Evolutionary conservation across 768 basidiomycete genomes (phyloP), one percentile per base, ranked within the genome.

Genomic region (Tricholoma furcatifolium): DNA sequence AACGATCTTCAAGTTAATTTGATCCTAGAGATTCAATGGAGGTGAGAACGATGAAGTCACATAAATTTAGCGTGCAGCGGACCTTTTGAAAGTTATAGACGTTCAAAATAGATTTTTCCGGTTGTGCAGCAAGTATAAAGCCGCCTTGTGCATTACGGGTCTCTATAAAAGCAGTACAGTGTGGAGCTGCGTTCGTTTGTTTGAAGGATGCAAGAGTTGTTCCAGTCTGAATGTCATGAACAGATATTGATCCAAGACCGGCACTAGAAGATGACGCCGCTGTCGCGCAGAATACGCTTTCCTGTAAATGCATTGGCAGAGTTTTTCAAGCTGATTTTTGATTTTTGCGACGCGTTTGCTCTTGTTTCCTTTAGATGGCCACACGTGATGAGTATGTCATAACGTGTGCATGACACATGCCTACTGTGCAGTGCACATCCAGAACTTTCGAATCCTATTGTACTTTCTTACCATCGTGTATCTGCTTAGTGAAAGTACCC

Each of bases 51-150:
- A 40, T 17, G 35, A 32, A 21, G 39, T 4, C 50, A 42, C 39
- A 54, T 18, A 15, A 48, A 35, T 31, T 34, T 52, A 18, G 63
- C 71, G 31, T 20, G 21, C 9, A 23, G 7, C 17, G 51, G 56
- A 90, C 96, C 76, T 93, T 95, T 78, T 98, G 93, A 69, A 93
- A 98, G 58, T 83, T 86, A 70, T 96, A 98, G 15, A 94, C 87
- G 63, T 96, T 87, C 58, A 97, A 63, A 39, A 96, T 79, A 0
- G 91, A 84, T 68, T 97, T 97, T 53, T 94, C 92, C 43, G 85
- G 82, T 65, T 97, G 94, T 1, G 86, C 84, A 24, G 91, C 85
- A 18, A 97, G 76, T 48, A 97, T 77, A 53, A 93, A 76, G 1
- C 95, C 94, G 20, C 96, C 97, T 57, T 84, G 80, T 0, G 85